Conservation (phyloP, 805 yeast genomes). For the Yamadazyma ubonensis region DNA sequence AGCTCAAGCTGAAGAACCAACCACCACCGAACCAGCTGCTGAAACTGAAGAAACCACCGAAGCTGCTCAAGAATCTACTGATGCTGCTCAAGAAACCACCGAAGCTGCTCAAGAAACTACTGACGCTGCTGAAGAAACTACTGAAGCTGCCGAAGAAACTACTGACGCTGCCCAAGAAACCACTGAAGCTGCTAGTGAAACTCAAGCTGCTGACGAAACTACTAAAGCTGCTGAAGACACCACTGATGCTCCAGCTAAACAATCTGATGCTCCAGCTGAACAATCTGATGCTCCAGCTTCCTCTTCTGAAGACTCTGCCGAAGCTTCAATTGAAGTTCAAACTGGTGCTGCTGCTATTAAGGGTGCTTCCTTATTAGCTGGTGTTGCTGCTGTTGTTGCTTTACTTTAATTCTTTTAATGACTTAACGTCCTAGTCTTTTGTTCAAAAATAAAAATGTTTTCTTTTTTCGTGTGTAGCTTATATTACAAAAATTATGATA, state of each 20-base stretch:
- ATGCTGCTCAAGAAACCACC: slow-evolving; percentile 8
- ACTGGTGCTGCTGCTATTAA: slow-evolving; percentile 11
- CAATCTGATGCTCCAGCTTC: slow-evolving; percentile 10
- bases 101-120: slow-evolving; percentile 10
- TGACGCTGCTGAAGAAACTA: slow-evolving; percentile 6
- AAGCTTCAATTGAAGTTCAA: slow-evolving; percentile 10
- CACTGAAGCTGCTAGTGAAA: slow-evolving; percentile 6
- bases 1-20: slow-evolving; percentile 17
- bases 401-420: slow-evolving; percentile 10
- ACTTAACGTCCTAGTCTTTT: not conserved
- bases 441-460: not conserved
- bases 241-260: slow-evolving; percentile 8
- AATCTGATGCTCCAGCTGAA: no score
- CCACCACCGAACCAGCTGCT: slow-evolving; percentile 11
- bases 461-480: slow-evolving; percentile 2
- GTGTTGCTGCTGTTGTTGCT: slow-evolving; percentile 16
- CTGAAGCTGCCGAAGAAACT: slow-evolving; percentile 8
- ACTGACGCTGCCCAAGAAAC: slow-evolving; percentile 1
- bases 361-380: slow-evolving; percentile 13
- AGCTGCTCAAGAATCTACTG: slow-evolving; percentile 6
- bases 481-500: not conserved
- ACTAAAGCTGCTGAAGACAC: slow-evolving; percentile 3
- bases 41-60: slow-evolving; percentile 9
- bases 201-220: slow-evolving; percentile 5
- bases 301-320: slow-evolving; percentile 7